These are phyloP conservation scores for Globisporangium cystogenes DNA, from an alignment of 352 stramenopile species.

Conservation along the genomic window DNA sequence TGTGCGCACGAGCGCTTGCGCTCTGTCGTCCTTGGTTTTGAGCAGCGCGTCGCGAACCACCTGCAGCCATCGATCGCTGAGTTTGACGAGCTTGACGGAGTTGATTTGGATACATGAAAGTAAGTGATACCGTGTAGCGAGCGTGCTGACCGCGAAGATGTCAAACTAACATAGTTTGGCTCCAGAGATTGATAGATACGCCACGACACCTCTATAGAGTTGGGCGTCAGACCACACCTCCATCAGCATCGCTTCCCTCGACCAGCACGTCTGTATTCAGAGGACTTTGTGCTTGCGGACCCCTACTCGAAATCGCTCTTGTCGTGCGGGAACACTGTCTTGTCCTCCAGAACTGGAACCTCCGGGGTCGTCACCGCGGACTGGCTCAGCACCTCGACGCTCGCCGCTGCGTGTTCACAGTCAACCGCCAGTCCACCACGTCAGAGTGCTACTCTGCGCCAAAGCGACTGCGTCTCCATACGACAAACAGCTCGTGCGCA, in stretches of 20 bases:
- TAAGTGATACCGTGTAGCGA: neutral
- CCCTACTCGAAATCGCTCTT: constrained; percentile 51
- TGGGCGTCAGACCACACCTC: too few relatives aligned
- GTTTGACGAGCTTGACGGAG: too few relatives aligned
- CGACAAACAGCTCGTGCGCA: constrained; percentile 7
- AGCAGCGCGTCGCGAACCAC: constrained; percentile 41
- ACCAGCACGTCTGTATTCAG: too few relatives aligned
- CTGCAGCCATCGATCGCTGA: too few relatives aligned
- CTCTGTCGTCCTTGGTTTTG: constrained; percentile 58
- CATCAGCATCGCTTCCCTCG: too few relatives aligned
- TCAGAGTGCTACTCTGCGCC: neutral
- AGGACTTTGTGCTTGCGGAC: constrained; percentile 45
- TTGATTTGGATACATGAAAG: too few relatives aligned
- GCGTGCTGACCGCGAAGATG: too few relatives aligned
- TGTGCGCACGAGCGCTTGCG: constrained; percentile 30
- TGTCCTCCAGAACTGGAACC: constrained; percentile 47
- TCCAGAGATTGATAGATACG: too few relatives aligned
- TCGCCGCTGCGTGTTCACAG: constrained; percentile 24
- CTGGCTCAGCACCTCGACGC: constrained; percentile 38
- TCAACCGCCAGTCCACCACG: neutral
- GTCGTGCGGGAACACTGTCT: constrained; percentile 50
- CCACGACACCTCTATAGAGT: too few relatives aligned
- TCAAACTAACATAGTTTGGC: too few relatives aligned
- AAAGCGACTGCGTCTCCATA: neutral
- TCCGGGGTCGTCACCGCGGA: constrained; percentile 15